These are phyloP conservation scores for Sistotremastrum suecicum DNA, from an alignment of 768 basidiomycete species.

Conservation along the genomic window DNA sequence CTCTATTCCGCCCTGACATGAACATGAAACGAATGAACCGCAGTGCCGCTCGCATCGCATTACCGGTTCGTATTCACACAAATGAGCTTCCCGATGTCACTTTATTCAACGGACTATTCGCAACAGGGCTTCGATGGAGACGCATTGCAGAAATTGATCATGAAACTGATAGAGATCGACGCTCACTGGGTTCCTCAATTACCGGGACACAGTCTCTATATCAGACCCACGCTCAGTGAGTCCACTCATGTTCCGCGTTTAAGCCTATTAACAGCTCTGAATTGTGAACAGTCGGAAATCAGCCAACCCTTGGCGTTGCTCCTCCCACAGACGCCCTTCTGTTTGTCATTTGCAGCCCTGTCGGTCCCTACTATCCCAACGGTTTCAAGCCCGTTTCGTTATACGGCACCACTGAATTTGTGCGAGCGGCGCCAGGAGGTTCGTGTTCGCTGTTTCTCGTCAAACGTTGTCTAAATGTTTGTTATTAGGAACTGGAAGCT, in stretches of 20 bases:
- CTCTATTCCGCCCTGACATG: conserved; percentile 90
- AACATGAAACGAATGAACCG: conserved; percentile 94
- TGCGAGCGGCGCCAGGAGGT: conserved; percentile 35
- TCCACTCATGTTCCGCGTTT: conserved; percentile 1
- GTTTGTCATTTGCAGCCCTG: conserved; percentile 47
- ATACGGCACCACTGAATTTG: conserved; percentile 42
- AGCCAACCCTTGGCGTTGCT: conserved; percentile 34
- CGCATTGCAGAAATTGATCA: conserved; percentile 64
- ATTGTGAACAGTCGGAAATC: conserved; percentile 50
- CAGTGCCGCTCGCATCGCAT: conserved; percentile 62
- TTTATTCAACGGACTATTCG: background rate
- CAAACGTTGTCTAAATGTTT: conserved; percentile 1
- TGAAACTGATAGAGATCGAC: conserved; percentile 72
- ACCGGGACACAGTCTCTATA: conserved; percentile 82
- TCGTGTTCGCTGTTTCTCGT: background rate
- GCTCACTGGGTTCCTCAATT: conserved; percentile 84
- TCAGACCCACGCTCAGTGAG: conserved; percentile 64
- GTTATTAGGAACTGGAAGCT: conserved; percentile 64
- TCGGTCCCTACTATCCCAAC: conserved; percentile 69
- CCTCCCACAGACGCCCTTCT: conserved; percentile 45
- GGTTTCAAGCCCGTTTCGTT: conserved; percentile 90
- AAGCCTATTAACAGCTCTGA: background rate
- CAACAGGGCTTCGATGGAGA: conserved; percentile 63
- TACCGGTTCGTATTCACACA: conserved; percentile 39
- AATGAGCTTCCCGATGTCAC: background rate